Evolutionary conservation across 2,329 filamentous ascomycete species (phyloP), one percentile per base, ranked within the genome.

Genomic region (Erysiphe pulchra): DNA sequence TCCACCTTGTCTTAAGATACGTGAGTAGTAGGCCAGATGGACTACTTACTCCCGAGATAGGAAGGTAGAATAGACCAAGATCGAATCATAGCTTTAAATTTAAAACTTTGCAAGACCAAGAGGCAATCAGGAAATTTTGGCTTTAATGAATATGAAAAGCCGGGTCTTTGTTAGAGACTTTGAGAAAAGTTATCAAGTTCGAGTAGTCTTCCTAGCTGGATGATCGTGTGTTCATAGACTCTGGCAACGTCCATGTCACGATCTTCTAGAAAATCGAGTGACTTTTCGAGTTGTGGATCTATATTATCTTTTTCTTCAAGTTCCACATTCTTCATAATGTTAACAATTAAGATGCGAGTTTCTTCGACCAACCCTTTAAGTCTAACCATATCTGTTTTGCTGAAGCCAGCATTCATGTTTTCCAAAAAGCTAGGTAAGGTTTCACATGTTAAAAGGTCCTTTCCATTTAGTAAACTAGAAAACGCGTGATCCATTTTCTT

Each of bases 401-500:
- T 84, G 65, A 82, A 77, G 0, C 82, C 78, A 0, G 59, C 52
- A 48, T 66, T 61, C 5, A 67, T 63, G 0, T 70, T 70, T 7
- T 64, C 67, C 50, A 75, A 71, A 50, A 86, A 84, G 0, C 84
- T 83, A 0, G 82, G 76, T 1, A 93, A 63, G 0, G 64, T 54
- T 36, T 77, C 71, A 0, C 71, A 69, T 0, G 77, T 77, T 13
- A 76, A 70, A 3, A 75, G 61, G 54, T 92, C 75, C 47, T 69
- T 62, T 3, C 80, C 80, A 20, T 67, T 63, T 1, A 93, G 57
- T 10, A 94, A 64, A 47, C 78, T 82, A 1, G 80, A 73, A 56
- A 94, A 92, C 36, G 81, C 81, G 53, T 78, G 72, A 55, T 94
- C 87, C 17, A 94, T 65, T 60, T 92, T 94, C 42, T 69, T 68